Evolutionary conservation across 192 early-diverging fungal species (phyloP).

Genomic region (Linnemannia exigua): DNA sequence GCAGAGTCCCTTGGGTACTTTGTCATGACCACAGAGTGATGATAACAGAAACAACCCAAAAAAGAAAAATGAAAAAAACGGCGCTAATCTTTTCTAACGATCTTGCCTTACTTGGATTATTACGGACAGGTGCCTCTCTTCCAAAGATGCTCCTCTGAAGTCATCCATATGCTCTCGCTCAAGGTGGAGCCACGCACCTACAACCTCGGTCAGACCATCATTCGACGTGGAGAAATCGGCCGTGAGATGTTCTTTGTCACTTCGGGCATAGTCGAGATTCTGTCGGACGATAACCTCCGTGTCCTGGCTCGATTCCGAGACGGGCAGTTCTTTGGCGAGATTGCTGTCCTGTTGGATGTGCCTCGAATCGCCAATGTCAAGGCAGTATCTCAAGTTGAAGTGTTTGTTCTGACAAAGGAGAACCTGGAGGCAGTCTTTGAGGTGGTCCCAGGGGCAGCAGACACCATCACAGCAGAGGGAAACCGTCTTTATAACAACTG

Average conservation of each 20-base stretch:
- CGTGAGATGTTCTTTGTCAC: conserved; percentile 83
- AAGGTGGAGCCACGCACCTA: conserved; percentile 66
- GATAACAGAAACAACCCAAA: not conserved
- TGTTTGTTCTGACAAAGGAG: conserved; percentile 61
- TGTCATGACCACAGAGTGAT: not conserved
- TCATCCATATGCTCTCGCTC: conserved; percentile 60
- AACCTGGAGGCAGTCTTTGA: conserved; percentile 56
- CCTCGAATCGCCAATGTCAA: conserved; percentile 62
- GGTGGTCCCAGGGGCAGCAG: conserved; percentile 52
- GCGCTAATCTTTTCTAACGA: not conserved
- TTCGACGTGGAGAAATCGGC: conserved; percentile 73
- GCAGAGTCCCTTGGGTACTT: not conserved
- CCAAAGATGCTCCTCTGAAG: conserved; percentile 57
- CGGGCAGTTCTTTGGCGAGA: conserved; percentile 69
- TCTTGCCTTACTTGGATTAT: not conserved
- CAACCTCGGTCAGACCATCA: conserved; percentile 67
- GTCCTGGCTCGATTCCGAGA: conserved; percentile 53
- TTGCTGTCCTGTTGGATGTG: conserved; percentile 60
- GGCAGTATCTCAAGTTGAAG: conserved; percentile 62
- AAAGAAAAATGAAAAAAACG: not conserved
- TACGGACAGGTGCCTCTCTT: conserved; percentile 58
- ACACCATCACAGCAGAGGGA: conserved; percentile 42
- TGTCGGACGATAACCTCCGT: conserved; percentile 56
- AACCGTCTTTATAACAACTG: conserved; percentile 50
- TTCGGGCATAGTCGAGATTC: conserved; percentile 74